A percentile compares a stretch with the other conserved stretches of the same genome.
Conservation (phyloP, 305 asterid genomes). For the Fraxinus dipetala region DNA sequence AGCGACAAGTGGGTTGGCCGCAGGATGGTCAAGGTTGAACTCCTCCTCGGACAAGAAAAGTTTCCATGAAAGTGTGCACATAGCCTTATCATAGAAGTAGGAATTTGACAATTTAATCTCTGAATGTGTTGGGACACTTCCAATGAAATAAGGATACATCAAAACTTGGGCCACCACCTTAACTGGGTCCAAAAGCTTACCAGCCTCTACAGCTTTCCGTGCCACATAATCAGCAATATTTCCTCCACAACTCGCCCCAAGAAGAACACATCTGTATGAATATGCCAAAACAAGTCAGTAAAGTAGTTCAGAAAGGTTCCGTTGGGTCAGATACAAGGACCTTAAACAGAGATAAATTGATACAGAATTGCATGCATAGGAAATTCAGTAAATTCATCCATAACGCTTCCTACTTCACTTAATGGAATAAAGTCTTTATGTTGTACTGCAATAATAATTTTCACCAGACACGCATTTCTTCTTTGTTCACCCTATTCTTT, state of each 20-base stretch:
- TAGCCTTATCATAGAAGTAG: slow-evolving; percentile 85
- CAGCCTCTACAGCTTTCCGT: slow-evolving; percentile 72
- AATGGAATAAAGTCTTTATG: neutral
- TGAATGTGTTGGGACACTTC: slow-evolving; percentile 80
- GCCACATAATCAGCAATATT: slow-evolving; percentile 77
- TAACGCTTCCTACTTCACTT: neutral
- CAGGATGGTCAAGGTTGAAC: slow-evolving; percentile 71
- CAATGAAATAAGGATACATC: slow-evolving; percentile 89
- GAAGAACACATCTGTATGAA: slow-evolving; percentile 75
- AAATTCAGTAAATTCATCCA: slow-evolving; percentile 15
- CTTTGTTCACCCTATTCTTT: neutral
- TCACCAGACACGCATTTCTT: neutral
- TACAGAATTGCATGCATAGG: slow-evolving; percentile 25
- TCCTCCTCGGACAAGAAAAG: slow-evolving; percentile 69
- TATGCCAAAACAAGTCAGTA: slow-evolving; percentile 11
- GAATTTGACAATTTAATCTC: slow-evolving; percentile 80
- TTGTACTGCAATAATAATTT: neutral
- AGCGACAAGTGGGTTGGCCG: slow-evolving; percentile 68
- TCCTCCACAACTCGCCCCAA: slow-evolving; percentile 94
- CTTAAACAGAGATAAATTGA: neutral
- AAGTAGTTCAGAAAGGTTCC: slow-evolving; percentile 15
- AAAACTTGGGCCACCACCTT: slow-evolving; percentile 89
- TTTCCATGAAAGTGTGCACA: slow-evolving; percentile 79
- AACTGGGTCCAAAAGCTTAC: slow-evolving; percentile 78
- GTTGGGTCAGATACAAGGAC: neutral